Base-by-base conservation (phyloP, 306 rosid species). In the Glycine tomentella region DNA sequence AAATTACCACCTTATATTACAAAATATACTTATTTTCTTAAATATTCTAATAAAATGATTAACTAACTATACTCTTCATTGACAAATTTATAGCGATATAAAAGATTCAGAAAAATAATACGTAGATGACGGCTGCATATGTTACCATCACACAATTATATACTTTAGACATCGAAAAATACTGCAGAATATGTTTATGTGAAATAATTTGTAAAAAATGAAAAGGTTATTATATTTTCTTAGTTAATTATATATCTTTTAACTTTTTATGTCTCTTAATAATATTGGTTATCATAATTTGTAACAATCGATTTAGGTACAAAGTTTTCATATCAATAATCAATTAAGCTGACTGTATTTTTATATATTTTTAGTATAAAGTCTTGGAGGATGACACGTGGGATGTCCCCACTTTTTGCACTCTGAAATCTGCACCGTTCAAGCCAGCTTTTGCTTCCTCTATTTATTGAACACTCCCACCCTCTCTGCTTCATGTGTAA, bases 371-470 rank as follows among this genome's bases (percentile, higher is more conserved):
- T 46, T 81, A 70, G 76, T 15, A 20, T 45, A 58, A 52, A 61
- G 52, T 45, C 5, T 42, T 61, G 83, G 87, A 84, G 80, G 84
- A 69, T 68, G 85, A 67, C 89, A 87, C 84, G 82, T 87, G 84
- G 88, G 90, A 80, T 85, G 84, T 62, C 81, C 81, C 84, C 88
- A 82, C 83, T 75, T 72, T 6, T 49, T 10, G 66, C 31, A 71
- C 9, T 76, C 56, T 76, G 68, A 81, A 87, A 90, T 91, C 90
- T 90, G 58, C 61, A 86, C 97, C 97, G 89, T 92, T 72, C 15
- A 87, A 70, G 17, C 62, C 15, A 81, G 46, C 81, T n/a, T 79
- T 73, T 75, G 36, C 33, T 83, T 69, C 80, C 81, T 85, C 85
- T 95, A 95, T 95, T 81, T 89, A 95, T 86, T 69, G 77, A 76